Base-by-base conservation (phyloP, 441 rosid species). In the Eutrema salsugineum region DNA sequence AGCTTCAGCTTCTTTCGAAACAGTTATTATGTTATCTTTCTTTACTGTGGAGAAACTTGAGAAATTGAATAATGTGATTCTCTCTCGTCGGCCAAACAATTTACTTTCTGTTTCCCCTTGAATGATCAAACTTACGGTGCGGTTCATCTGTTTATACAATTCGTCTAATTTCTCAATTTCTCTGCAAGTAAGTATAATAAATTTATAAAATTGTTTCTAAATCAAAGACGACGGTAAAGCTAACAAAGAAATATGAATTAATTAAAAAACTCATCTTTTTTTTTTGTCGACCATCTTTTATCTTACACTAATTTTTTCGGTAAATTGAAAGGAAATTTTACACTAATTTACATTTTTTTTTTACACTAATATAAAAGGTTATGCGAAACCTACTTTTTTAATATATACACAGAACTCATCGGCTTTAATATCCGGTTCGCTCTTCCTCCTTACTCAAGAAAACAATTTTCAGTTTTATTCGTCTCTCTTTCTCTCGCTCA, bases 401-500 rank as follows among this genome's bases (percentile, higher is more conserved):
- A 63, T 47, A 65, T 5, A 63, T 4, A 54, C 47, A 22, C 5
- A 50, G 64, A 63, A 30, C 19, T 40, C 56, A 63, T 63, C 14
- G 20, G 39, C 11, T 0, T 27, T 36, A 5, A 22, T 44, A 14
- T 62, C 44, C 46, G 48, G 9, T 57, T 40, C 3, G 28, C 70
- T 78, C 78, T 78, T 73, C 72, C 81, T 78, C 81, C 81, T 69
- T 44, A 16, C 76, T 64, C 81, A 78, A 78, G 81, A 58, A 78
- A 73, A 78, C 75, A 30, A n/a, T 15, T 48, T n/a, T 35, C 54
- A 10, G 3, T 14, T n/a, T 14, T 28, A 6, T 9, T 5, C 22
- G 14, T 51, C 48, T 73, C 72, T 66, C 54, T 54, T 56, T 66
- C 0, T 22, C 0, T 24, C n/a, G n/a, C 69, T 62, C 71, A 68